These are phyloP conservation scores for Melanopsichium pennsylvanicum DNA, from an alignment of 1,284 basidiomycete genomes.

Conservation along the genomic window DNA sequence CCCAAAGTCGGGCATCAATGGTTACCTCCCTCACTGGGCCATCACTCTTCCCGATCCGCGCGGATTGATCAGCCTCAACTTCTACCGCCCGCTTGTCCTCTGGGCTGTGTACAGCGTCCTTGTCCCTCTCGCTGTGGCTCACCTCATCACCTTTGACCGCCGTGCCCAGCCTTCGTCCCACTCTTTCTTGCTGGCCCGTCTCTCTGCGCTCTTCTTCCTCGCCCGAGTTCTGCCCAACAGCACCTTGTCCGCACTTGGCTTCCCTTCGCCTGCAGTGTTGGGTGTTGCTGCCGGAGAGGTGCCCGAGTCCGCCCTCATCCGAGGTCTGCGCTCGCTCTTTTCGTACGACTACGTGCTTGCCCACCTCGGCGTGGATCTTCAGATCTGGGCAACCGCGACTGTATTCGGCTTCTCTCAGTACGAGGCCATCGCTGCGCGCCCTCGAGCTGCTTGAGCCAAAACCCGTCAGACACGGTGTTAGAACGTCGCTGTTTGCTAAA, in stretches of 20 bases:
- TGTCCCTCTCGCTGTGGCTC: slow-evolving; percentile 45
- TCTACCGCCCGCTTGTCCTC: slow-evolving; percentile 50
- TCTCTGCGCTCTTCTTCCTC: slow-evolving; percentile 50
- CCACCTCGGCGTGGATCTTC: slow-evolving; percentile 39
- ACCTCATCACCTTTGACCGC: slow-evolving; percentile 56
- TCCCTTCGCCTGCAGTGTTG: slow-evolving; percentile 35
- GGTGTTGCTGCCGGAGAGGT: slow-evolving; percentile 53
- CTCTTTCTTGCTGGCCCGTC: slow-evolving; percentile 52
- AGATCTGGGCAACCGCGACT: slow-evolving; percentile 50
- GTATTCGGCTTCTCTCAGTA: slow-evolving; percentile 47
- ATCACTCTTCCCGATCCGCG: slow-evolving; percentile 47
- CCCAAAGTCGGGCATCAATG: slow-evolving; percentile 39
- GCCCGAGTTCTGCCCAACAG: slow-evolving; percentile 34
- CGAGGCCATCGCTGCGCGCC: slow-evolving; percentile 45
- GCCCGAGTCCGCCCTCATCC: slow-evolving; percentile 32
- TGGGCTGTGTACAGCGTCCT: slow-evolving; percentile 54
- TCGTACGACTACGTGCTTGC: slow-evolving; percentile 48
- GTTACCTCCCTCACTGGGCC: slow-evolving; percentile 49
- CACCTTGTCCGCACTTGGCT: slow-evolving; percentile 28
- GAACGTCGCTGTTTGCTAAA: no score
- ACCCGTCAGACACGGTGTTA: no score
- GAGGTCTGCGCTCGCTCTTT: slow-evolving; percentile 21
- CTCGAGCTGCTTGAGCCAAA: slow-evolving; percentile 32
- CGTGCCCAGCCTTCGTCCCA: slow-evolving; percentile 45
- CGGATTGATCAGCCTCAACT: slow-evolving; percentile 37